A percentile compares a stretch with the other conserved stretches of the same genome.
Evolutionary conservation across 306 rosid genomes (phyloP).

Genomic region (Cicer arietinum): DNA sequence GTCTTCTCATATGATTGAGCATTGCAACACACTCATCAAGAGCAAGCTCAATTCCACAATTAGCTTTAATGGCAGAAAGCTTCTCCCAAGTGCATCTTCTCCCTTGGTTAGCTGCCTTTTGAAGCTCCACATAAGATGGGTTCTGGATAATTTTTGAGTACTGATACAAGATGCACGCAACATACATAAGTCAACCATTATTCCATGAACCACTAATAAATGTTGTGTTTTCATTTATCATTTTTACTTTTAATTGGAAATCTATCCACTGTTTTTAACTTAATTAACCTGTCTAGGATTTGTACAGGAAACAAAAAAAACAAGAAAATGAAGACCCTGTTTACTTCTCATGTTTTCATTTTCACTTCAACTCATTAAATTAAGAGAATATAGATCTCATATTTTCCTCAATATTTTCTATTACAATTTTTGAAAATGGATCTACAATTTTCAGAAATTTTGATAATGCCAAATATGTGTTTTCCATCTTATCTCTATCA

Average conservation of each 20-base stretch:
- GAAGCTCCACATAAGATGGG: slow-evolving; percentile 87
- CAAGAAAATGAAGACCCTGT: too few species aligned
- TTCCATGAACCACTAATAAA: slow-evolving; percentile 7
- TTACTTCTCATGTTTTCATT: too few species aligned
- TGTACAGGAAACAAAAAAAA: too few species aligned
- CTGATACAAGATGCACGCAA: slow-evolving; percentile 51
- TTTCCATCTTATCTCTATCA: too few species aligned
- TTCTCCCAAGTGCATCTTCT: slow-evolving; percentile 99
- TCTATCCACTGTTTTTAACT: not conserved
- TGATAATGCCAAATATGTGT: too few species aligned
- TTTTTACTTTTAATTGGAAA: not conserved
- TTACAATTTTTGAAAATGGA: too few species aligned
- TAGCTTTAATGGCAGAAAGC: slow-evolving; percentile 93
- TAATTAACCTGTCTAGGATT: too few species aligned
- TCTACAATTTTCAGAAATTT: too few species aligned
- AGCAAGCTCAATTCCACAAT: slow-evolving; percentile 90
- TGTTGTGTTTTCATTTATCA: not conserved
- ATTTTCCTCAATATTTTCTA: too few species aligned
- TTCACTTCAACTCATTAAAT: too few species aligned
- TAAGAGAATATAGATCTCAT: too few species aligned
- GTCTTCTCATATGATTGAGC: slow-evolving; percentile 92
- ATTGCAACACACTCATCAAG: slow-evolving; percentile 89
- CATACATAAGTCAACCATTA: slow-evolving; percentile 39
- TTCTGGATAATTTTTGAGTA: slow-evolving; percentile 91
- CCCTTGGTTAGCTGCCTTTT: slow-evolving; percentile 96